Evolutionary conservation across 1,139 yeast genomes (phyloP), one percentile per base, ranked within the genome.

Genomic region (Yamadazyma atlantica): DNA sequence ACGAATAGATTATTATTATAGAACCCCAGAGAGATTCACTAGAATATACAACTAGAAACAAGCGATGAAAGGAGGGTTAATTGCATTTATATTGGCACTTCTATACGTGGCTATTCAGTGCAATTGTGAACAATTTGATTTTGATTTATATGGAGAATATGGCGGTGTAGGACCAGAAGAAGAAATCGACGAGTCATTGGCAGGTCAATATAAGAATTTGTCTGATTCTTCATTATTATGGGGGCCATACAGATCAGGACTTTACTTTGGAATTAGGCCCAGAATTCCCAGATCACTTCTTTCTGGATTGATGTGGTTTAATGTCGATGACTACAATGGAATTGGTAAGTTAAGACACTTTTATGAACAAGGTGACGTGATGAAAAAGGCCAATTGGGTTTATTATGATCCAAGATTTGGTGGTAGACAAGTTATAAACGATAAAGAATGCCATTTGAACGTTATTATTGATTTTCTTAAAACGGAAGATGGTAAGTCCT

Each of bases 191-290:
- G 21, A 36, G 11, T 48, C 54, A 5, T 38, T 54, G n/a, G 42
- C 50, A 15, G 53, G 46, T 3, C 52, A 55, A 21, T 66, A 62
- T 43, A 46, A 55, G 19, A 50, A 51, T 28, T 34, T 60, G 21
- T 60, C 73, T 3, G 57, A 63, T 38, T 58, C 60, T 35, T 66
- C 75, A 4, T 57, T 71, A 29, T 48, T 70, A 25, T 92, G 98
- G 98, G 97, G 96, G 0, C 95, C 97, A 0, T 92, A 90, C 61
- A 66, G 97, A 49, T 82, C 97, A 10, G 85, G 88, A 39, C 69
- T 88, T 34, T 92, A 90, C 61, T 70, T 90, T 48, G 97, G 98
- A 1, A 63, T 92, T 32, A 72, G 92, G 35, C 96, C 98, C 2
- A 67, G 90, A 34, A 56, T 81, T 34, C 85, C 96, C n/a, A 69